A percentile compares a stretch with the other conserved stretches of the same genome.
phyloP scores from a whole-genome alignment of 1,284 basidiomycete genomes.

The Boletellus dicymbophilus region DNA sequence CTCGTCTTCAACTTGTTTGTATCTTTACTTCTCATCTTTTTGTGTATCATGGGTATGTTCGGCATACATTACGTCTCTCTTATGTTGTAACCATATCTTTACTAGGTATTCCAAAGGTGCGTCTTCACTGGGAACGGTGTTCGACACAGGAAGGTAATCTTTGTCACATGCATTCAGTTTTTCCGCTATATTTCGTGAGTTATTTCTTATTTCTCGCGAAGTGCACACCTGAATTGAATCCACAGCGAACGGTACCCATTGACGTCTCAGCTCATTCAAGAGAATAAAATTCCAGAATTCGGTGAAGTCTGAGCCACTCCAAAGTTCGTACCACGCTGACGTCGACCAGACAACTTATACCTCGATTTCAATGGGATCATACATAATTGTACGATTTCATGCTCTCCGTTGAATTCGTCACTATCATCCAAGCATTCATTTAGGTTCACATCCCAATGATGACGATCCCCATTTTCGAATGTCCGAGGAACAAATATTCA shows the following conservation, averaged over 20 bases:
- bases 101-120: slow-evolving; percentile 62
- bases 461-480: slow-evolving; percentile 94
- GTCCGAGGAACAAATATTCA: slow-evolving; percentile 96
- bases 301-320: slow-evolving; percentile 43
- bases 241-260: slow-evolving; percentile 94
- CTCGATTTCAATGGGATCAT: slow-evolving; percentile 99
- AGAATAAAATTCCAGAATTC: slow-evolving; percentile 97
- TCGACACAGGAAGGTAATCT: slow-evolving; percentile 8
- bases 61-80: not conserved
- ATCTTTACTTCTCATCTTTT: slow-evolving; percentile 10
- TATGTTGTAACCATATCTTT: slow-evolving; percentile 1
- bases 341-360: slow-evolving; percentile 76
- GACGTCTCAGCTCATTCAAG: slow-evolving; percentile 96
- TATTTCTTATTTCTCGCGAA: not conserved
- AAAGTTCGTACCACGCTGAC: slow-evolving; percentile 10
- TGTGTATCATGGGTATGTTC: slow-evolving; percentile 25
- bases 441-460: slow-evolving; percentile 91
- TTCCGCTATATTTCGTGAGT: slow-evolving; percentile 85
- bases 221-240: slow-evolving; percentile 11
- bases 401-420: not conserved
- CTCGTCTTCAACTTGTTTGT: not conserved
- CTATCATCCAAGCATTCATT: not conserved
- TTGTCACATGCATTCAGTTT: slow-evolving; percentile 47
- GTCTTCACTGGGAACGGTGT: slow-evolving; percentile 48
- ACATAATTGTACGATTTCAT: slow-evolving; percentile 77